Conservation (phyloP, 192 early-diverging fungal genomes). For the Backusella tarrabulga region DNA sequence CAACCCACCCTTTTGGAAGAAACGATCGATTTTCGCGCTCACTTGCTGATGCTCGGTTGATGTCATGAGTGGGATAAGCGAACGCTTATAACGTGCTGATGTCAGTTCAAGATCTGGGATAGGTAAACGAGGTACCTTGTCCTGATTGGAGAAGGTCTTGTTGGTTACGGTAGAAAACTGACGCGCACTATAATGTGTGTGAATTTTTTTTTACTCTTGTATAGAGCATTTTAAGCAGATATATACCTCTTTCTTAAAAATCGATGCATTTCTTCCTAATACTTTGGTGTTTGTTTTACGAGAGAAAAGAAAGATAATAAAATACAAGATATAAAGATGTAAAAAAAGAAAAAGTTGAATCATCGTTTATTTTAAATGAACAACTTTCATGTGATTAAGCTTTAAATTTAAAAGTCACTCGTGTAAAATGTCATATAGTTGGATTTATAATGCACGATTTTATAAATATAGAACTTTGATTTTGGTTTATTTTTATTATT, state of each 20-base stretch:
- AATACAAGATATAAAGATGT: neutral
- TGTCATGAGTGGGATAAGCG: slow-evolving; percentile 64
- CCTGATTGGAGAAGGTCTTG: slow-evolving; percentile 68
- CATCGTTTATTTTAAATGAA: neutral
- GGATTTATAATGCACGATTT: too few relatives aligned
- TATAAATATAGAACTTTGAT: neutral
- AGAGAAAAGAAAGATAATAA: neutral
- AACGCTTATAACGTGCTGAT: slow-evolving; percentile 73
- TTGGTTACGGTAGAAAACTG: slow-evolving; percentile 32
- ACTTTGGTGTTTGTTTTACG: neutral
- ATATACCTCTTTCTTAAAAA: neutral
- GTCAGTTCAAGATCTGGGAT: slow-evolving; percentile 82
- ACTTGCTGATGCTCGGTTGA: slow-evolving; percentile 57
- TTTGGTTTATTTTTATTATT: neutral
- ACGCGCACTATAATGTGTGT: neutral
- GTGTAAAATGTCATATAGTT: neutral
- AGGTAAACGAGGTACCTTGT: slow-evolving; percentile 75
- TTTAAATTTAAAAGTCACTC: neutral
- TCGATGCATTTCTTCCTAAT: neutral
- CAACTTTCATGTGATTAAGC: slow-evolving; percentile 10
- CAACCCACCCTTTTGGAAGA: slow-evolving; percentile 63
- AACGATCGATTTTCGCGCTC: slow-evolving; percentile 66
- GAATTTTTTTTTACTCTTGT: neutral
- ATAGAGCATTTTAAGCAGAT: neutral
- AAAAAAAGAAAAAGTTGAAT: neutral